Base-by-base conservation (phyloP, 345 rosid genomes). In the Eucalyptus rudis region DNA sequence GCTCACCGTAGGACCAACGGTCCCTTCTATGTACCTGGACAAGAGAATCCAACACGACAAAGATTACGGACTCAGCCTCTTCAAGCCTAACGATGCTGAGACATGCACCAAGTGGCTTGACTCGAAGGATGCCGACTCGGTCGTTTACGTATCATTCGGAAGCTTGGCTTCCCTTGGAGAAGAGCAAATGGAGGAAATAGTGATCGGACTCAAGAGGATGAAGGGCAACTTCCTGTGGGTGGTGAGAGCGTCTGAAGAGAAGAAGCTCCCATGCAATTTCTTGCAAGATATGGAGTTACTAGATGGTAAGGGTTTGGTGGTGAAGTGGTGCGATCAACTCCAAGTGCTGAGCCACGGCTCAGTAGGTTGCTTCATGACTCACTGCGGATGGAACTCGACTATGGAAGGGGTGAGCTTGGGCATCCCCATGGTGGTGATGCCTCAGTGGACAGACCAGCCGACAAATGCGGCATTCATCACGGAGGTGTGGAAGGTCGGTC, bases 401-500 rank as follows among this genome's bases (percentile, higher is more conserved):
- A 62, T 90, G 2, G 90, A 91, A 87, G 90, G 88, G 7, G 2
- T 91, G 51, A 52, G 91, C 90, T 64, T 87, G 52, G 90, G 92
- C 4, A 71, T 91, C 56, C 91, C 91, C 1, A 87, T 90, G 89
- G 88, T 91, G 87, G 91, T 86, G 29, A 88, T 91, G 91, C 89
- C 92, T 17, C 89, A 88, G n/a, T 87, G 90, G 90, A 87, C 64
- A 3, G 90, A 91, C 43, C 90, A 90, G 19, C 86, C 89, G 3
- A 89, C 90, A 5, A 88, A 86, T 51, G 92, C 94, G 1, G 93
- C 93, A 88, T 92, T 92, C 80, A 88, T 95, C 56, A 90, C 81
- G 13, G 95, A 94, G 90, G 96, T 95, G 62, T 95, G 95, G 97
- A 86, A 92, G 90, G 91, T 92, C 19, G 96, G 96, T 51, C 79